Conservation (phyloP, 1,284 basidiomycete genomes). For the Rhodotorula sp. region DNA sequence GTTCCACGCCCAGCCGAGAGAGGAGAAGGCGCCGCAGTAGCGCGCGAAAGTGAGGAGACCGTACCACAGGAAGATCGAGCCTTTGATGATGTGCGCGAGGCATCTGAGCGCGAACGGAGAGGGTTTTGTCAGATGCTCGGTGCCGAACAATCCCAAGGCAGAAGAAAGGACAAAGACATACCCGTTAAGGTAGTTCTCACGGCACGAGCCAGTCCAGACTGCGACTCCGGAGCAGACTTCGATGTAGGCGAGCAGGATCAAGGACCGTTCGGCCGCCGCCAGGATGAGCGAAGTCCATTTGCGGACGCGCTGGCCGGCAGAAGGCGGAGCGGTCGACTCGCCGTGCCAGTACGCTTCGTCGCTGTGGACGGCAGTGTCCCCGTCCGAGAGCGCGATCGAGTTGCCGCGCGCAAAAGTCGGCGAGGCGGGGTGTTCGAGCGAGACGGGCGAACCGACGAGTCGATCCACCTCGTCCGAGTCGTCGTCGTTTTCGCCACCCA, state of each 20-base stretch:
- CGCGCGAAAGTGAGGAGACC: constrained; percentile 84
- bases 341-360: constrained; percentile 25
- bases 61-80: constrained; percentile 55
- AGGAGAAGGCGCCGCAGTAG: constrained; percentile 84
- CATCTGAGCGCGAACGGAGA: constrained; percentile 55
- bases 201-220: constrained; percentile 45
- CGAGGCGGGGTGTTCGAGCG: constrained; percentile 18
- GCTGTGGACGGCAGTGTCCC: constrained; percentile 33
- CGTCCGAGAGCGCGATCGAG: constrained; percentile 31
- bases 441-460: constrained; percentile 29
- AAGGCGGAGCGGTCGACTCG: neutral
- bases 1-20: constrained; percentile 96
- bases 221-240: constrained; percentile 23
- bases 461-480: constrained; percentile 20
- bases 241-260: constrained; percentile 33
- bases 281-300: neutral
- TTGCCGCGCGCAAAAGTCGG: constrained; percentile 16
- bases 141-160: constrained; percentile 63
- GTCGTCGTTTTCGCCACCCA: constrained; percentile 32
- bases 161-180: constrained; percentile 56
- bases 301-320: neutral
- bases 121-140: neutral
- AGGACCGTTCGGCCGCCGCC: constrained; percentile 11
- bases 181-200: constrained; percentile 47
- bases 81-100: constrained; percentile 88